These are phyloP conservation scores for Aureobasidium lini DNA, from an alignment of 2,329 filamentous ascomycete species.

Conservation along the genomic window DNA sequence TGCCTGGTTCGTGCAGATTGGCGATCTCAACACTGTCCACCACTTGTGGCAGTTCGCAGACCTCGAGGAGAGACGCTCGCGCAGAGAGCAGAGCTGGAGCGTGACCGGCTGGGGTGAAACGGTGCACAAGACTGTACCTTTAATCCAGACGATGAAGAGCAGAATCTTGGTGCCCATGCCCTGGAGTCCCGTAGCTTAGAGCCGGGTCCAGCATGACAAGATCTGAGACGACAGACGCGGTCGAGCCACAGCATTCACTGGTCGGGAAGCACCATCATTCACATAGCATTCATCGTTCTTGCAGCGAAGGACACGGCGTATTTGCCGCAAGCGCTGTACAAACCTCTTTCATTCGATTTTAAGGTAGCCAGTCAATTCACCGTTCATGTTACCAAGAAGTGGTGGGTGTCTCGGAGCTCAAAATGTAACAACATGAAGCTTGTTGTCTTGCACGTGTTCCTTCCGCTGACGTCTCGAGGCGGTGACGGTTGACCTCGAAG, in stretches of 20 bases:
- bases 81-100: slow-evolving; percentile 90
- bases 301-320: background rate
- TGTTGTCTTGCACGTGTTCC: background rate
- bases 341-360: background rate
- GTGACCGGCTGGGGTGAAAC: slow-evolving; percentile 95
- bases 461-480: background rate
- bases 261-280: slow-evolving; percentile 1
- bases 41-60: slow-evolving; percentile 99
- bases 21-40: slow-evolving; percentile 94
- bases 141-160: slow-evolving; percentile 96
- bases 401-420: background rate
- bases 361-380: background rate
- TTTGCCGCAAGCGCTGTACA: background rate
- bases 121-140: slow-evolving; percentile 94
- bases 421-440: background rate
- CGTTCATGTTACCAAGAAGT: background rate
- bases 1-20: slow-evolving; percentile 98
- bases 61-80: slow-evolving; percentile 81
- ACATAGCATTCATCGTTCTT: slow-evolving; percentile 4
- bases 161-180: slow-evolving; percentile 88
- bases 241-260: background rate
- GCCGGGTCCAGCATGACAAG: background rate
- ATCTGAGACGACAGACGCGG: background rate
- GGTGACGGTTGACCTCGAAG: background rate
- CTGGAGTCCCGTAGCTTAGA: slow-evolving; percentile 63